Evolutionary conservation across 345 rosid genomes (phyloP), one percentile per base, ranked within the genome.

Genomic region (Kandelia obovata): DNA sequence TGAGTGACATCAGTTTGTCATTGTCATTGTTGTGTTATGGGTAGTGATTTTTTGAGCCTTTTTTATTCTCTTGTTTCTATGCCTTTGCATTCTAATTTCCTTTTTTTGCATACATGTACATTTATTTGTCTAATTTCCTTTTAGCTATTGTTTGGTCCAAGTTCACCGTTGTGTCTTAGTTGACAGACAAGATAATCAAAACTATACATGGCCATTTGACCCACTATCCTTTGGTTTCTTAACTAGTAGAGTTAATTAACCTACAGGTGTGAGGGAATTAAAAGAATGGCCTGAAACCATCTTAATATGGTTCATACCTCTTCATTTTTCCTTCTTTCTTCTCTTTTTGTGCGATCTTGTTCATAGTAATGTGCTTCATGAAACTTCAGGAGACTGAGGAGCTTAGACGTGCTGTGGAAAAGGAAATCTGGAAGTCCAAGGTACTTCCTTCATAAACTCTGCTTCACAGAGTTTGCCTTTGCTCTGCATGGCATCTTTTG

Each of bases 361-460:
- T 58, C 37, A 31, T 75, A 74, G 65, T 69, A 34, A 52, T 58
- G 72, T 27, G 53, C 80, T 62, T 53, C 59, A 61, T 47, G 79
- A 39, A 76, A 32, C 61, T 67, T 58, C 68, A 92, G 99, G 96
- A 91, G 79, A 88, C 85, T 5, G 88, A 85, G 66, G 95, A 84
- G 73, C 87, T 92, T 17, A 88, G 79, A 78, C 81, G 70, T 77
- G 90, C 88, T 66, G 23, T 90, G 81, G 80, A 83, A 76, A 85
- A 79, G 80, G 98, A 88, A 80, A 84, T 90, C 71, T 64, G 66
- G 61, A 95, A 90, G 74, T 82, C 85, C 13, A 90, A 87, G 98
- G 99, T 95, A 86, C 27, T n/a, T 63, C 69, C 67, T 69, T 46
- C 32, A 1, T 15, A 27, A 27, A 9, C 31, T 67, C 39, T 53